Conservation (phyloP, 176 grass and related monocot species). For the Phyllostachys edulis region DNA sequence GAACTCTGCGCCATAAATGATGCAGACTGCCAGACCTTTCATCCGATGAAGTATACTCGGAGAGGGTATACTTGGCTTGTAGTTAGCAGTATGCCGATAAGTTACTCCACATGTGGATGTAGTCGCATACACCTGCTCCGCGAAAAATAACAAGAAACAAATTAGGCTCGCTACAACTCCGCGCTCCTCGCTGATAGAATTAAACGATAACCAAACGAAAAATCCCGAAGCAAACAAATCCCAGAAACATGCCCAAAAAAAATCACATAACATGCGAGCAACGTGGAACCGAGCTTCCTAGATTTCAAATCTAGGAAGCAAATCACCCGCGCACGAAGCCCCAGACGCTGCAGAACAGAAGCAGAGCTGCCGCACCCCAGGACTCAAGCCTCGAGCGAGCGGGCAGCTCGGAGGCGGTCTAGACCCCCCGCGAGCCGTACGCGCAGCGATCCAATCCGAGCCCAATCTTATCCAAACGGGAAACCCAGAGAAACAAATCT, state of each 20-base stretch:
- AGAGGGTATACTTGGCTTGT: background rate
- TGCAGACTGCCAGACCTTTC: slow-evolving; percentile 30
- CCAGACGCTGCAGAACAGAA: background rate
- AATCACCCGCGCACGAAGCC: background rate
- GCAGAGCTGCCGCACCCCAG: background rate
- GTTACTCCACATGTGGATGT: background rate
- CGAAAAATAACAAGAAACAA: background rate
- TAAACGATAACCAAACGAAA: background rate
- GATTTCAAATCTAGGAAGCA: slow-evolving; percentile 2
- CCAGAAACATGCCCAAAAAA: background rate
- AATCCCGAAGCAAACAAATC: background rate
- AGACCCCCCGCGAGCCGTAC: background rate
- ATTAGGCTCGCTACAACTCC: background rate
- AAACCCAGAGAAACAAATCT: background rate
- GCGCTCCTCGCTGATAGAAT: background rate
- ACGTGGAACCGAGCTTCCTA: background rate
- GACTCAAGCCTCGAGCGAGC: background rate
- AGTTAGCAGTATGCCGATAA: background rate
- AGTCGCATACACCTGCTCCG: background rate
- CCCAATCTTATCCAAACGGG: background rate
- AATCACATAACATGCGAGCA: background rate
- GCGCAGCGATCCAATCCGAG: background rate
- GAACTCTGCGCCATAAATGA: slow-evolving; percentile 72
- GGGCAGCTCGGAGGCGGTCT: no score
- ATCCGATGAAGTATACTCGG: slow-evolving; percentile 25